phyloP scores from a whole-genome alignment of 257 asterid species.

The Thymus mandschuricus region DNA sequence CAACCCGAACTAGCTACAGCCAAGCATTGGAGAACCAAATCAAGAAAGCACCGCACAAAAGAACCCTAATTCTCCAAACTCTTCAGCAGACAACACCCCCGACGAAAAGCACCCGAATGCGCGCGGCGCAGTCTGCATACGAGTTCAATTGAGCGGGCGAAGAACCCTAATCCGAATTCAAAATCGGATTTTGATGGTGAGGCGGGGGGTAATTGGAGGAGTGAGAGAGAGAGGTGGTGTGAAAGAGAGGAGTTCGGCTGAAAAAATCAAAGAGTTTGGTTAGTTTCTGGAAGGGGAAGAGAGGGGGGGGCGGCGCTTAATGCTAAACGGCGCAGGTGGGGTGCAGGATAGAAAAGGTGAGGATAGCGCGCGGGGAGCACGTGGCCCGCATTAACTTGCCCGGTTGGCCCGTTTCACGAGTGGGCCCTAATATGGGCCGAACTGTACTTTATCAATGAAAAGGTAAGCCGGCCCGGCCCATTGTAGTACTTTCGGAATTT shows the following conservation, averaged over 20 bases:
- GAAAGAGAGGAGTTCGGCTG: slow-evolving; percentile 27
- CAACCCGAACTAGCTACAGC: slow-evolving; percentile 27
- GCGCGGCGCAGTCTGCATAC: neutral
- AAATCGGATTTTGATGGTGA: neutral
- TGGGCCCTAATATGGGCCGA: neutral
- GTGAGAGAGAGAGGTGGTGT: slow-evolving; percentile 29
- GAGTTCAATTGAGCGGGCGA: slow-evolving; percentile 17
- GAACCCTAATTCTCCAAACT: slow-evolving; percentile 37
- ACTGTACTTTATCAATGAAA: too few relatives aligned
- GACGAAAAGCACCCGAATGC: slow-evolving; percentile 1
- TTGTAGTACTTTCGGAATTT: too few relatives aligned
- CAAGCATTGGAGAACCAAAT: slow-evolving; percentile 55
- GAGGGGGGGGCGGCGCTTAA: slow-evolving; percentile 31
- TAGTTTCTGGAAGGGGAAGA: neutral
- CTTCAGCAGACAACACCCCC: slow-evolving; percentile 9
- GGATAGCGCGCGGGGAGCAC: slow-evolving; percentile 24
- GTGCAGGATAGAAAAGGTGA: slow-evolving; percentile 24
- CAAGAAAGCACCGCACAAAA: slow-evolving; percentile 2
- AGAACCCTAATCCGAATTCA: slow-evolving; percentile 55
- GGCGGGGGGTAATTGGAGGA: slow-evolving; percentile 6
- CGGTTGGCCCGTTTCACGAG: neutral
- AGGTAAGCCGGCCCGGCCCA: too few relatives aligned
- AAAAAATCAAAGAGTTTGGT: slow-evolving; percentile 19
- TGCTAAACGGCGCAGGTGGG: slow-evolving; percentile 45
- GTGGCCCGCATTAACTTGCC: slow-evolving; percentile 16